These are phyloP conservation scores for Melocanna baccifera DNA, from an alignment of 176 grass and related monocot genomes.

Conservation along the genomic window DNA sequence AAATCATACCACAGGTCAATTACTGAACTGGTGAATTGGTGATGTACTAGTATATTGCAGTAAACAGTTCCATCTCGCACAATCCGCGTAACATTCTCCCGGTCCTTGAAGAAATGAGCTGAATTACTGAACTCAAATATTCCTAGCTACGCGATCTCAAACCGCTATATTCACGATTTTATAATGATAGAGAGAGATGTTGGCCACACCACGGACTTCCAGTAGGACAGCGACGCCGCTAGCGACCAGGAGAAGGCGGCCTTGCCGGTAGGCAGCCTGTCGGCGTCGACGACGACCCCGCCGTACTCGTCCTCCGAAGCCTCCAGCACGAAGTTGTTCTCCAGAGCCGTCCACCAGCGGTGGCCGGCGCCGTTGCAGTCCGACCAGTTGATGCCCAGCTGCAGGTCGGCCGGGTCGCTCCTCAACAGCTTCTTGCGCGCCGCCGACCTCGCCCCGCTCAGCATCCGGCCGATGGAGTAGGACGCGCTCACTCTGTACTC, in stretches of 20 bases:
- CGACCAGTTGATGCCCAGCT: conserved; percentile 24
- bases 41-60: neutral
- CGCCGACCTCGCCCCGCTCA: conserved; percentile 42
- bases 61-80: neutral
- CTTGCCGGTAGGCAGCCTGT: conserved; percentile 49
- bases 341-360: conserved; percentile 42
- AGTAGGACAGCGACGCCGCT: conserved; percentile 64
- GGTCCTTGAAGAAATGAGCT: neutral
- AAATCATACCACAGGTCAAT: neutral
- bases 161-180: neutral
- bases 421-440: conserved; percentile 45
- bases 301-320: conserved; percentile 78
- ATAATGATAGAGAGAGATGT: neutral
- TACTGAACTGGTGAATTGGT: neutral
- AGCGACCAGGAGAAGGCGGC: conserved; percentile 57
- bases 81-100: neutral
- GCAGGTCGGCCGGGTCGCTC: conserved; percentile 18
- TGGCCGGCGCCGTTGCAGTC: neutral
- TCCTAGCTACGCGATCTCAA: neutral
- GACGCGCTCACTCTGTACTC: conserved; percentile 38
- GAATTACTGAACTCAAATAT: neutral
- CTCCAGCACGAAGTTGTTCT: conserved; percentile 65
- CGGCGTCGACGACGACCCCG: conserved; percentile 73
- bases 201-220: conserved; percentile 60
- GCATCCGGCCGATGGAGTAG: conserved; percentile 46